Evolutionary conservation across 2,329 filamentous ascomycete genomes (phyloP).

Genomic region (Corniculantispora saksenae): DNA sequence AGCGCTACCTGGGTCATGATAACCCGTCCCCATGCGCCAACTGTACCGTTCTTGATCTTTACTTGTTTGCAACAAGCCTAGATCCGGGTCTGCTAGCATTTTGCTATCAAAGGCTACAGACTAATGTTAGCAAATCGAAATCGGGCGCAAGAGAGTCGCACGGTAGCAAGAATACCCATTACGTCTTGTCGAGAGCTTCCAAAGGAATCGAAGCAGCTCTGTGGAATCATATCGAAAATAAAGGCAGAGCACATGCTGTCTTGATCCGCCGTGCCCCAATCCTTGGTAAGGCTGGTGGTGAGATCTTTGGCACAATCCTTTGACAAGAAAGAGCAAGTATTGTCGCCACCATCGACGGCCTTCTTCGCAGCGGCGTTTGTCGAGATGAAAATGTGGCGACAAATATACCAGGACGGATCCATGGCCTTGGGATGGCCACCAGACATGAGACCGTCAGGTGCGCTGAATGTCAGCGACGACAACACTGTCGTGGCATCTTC

Average conservation of each 20-base stretch:
- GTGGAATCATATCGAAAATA: not conserved
- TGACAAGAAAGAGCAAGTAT: not conserved
- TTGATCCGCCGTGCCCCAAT: not conserved
- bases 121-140: no score
- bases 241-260: not conserved
- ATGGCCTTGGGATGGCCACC: not conserved
- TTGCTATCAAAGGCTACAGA: not conserved
- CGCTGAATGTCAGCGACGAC: not conserved
- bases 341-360: not conserved
- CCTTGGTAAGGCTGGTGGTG: not conserved
- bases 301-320: not conserved
- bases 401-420: conserved; percentile 4
- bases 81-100: not conserved
- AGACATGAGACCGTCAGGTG: not conserved
- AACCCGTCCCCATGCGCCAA: conserved; percentile 11
- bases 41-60: not conserved
- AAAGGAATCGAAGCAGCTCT: not conserved
- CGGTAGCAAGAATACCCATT: not conserved
- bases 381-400: conserved; percentile 10
- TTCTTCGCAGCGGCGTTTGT: not conserved
- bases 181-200: not conserved
- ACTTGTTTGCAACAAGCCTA: not conserved
- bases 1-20: not conserved
- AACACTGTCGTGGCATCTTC: not conserved
- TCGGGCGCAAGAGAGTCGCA: no score